Evolutionary conservation across 2,329 filamentous ascomycete genomes (phyloP).

Genomic region (Pseudocercospora fijiensis): DNA sequence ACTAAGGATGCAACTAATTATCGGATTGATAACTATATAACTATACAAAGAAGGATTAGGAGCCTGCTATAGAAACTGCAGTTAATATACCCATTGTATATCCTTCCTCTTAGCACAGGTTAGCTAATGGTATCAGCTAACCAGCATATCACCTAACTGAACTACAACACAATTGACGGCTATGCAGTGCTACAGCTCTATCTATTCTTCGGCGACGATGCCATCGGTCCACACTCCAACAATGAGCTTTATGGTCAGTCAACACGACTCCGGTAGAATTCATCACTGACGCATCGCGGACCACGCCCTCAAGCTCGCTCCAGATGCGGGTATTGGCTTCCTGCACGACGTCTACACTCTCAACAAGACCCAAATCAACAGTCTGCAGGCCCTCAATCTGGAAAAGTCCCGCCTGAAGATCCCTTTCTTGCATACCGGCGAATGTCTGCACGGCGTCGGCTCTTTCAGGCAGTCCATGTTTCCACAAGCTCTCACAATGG

Average conservation of each 20-base stretch:
- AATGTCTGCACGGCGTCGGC: slow-evolving; percentile 25
- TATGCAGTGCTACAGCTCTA: slow-evolving; percentile 20
- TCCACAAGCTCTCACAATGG: slow-evolving; percentile 19
- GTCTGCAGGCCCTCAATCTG: slow-evolving; percentile 15
- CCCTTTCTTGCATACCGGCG: slow-evolving; percentile 20
- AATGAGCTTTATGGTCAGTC: slow-evolving; percentile 21
- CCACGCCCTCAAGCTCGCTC: slow-evolving; percentile 18
- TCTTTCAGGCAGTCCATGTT: slow-evolving; percentile 25
- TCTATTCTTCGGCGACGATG: slow-evolving; percentile 25
- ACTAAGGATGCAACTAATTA: no score
- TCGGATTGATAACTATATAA: no score
- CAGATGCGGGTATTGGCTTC: slow-evolving; percentile 21
- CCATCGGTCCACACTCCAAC: slow-evolving; percentile 13
- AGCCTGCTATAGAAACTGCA: no score
- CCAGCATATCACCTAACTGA: no score
- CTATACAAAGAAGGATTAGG: no score
- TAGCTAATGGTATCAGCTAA: no score
- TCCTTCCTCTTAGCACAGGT: no score
- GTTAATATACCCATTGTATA: no score
- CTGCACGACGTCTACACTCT: slow-evolving; percentile 21
- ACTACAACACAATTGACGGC: background rate
- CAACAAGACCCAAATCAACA: slow-evolving; percentile 20
- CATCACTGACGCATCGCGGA: background rate
- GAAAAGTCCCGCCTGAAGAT: slow-evolving; percentile 23
- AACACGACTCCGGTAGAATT: background rate